Evolutionary conservation across 306 rosid species (phyloP).

Genomic region (Lupinus albus): DNA sequence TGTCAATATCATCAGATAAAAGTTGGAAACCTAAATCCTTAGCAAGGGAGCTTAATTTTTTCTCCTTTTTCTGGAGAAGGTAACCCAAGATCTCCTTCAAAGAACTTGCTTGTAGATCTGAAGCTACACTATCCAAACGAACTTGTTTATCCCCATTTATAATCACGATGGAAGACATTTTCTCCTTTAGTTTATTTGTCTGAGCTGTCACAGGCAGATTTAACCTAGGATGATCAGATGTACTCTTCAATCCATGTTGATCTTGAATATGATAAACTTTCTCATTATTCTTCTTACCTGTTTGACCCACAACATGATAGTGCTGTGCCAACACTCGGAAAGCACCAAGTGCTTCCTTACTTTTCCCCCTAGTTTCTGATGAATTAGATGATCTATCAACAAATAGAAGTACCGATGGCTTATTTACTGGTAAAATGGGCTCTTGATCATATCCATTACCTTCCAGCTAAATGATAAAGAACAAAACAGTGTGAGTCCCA

Average conservation of each 20-base stretch:
- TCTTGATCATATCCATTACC: slow-evolving; percentile 52
- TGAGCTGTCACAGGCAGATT: slow-evolving; percentile 60
- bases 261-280: slow-evolving; percentile 41
- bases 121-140: slow-evolving; percentile 62
- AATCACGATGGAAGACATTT: slow-evolving; percentile 62
- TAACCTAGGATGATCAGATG: slow-evolving; percentile 62
- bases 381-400: slow-evolving; percentile 80
- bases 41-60: slow-evolving; percentile 79
- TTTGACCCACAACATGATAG: slow-evolving; percentile 47
- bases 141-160: slow-evolving; percentile 69
- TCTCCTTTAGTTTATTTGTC: slow-evolving; percentile 58
- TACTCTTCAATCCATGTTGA: slow-evolving; percentile 49
- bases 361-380: slow-evolving; percentile 57
- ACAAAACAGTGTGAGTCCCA: slow-evolving; percentile 30
- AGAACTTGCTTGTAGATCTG: slow-evolving; percentile 65
- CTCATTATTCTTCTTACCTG: slow-evolving; percentile 44
- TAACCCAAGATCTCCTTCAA: slow-evolving; percentile 66
- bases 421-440: slow-evolving; percentile 69
- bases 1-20: slow-evolving; percentile 81
- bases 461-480: slow-evolving; percentile 69
- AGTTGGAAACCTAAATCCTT: slow-evolving; percentile 91
- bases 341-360: slow-evolving; percentile 67
- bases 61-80: slow-evolving; percentile 59
- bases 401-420: slow-evolving; percentile 80
- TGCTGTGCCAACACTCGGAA: slow-evolving; percentile 72